Evolutionary conservation across 1,284 basidiomycete species (phyloP).

Genomic region (Cryptococcus neoformans): DNA sequence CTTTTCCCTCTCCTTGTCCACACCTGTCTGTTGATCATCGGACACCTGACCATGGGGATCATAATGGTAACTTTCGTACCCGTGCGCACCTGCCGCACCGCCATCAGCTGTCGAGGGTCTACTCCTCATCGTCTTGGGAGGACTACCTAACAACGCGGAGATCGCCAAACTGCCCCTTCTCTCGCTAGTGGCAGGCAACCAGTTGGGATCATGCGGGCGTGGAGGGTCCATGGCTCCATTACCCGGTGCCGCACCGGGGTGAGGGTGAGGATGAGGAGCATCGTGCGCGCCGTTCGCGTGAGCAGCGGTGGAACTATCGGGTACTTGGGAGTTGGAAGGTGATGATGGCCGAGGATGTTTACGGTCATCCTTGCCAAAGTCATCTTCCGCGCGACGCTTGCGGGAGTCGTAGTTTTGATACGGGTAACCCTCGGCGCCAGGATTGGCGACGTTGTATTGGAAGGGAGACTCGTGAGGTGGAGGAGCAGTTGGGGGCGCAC

Average conservation of each 20-base stretch:
- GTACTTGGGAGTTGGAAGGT: no score
- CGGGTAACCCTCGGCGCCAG: background rate
- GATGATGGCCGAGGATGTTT: constrained; percentile 13
- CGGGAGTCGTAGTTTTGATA: constrained; percentile 29
- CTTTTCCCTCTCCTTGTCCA: background rate
- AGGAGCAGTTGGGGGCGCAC: constrained; percentile 8
- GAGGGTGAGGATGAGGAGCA: background rate
- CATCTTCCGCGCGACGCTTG: constrained; percentile 36
- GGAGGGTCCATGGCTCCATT: constrained; percentile 1
- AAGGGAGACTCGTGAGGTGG: constrained; percentile 36
- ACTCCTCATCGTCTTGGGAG: constrained; percentile 5
- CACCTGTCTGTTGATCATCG: background rate
- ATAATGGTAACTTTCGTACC: no score
- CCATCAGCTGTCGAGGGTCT: constrained; percentile 24
- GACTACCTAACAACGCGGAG: constrained; percentile 35
- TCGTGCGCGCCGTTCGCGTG: constrained; percentile 3
- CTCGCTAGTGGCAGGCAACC: constrained; percentile 41
- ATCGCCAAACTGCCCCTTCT: constrained; percentile 42
- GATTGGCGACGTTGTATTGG: constrained; percentile 34
- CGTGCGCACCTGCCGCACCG: no score
- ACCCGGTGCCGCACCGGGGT: background rate
- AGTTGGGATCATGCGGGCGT: constrained; percentile 27
- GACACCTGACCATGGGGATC: no score
- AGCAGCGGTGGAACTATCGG: no score
- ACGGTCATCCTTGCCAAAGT: constrained; percentile 12